Percentiles rank a stretch among this genome's conserved stretches.
These are phyloP conservation scores for Lactarius pseudohatsudake DNA, from an alignment of 768 basidiomycete species.

Conservation along the genomic window DNA sequence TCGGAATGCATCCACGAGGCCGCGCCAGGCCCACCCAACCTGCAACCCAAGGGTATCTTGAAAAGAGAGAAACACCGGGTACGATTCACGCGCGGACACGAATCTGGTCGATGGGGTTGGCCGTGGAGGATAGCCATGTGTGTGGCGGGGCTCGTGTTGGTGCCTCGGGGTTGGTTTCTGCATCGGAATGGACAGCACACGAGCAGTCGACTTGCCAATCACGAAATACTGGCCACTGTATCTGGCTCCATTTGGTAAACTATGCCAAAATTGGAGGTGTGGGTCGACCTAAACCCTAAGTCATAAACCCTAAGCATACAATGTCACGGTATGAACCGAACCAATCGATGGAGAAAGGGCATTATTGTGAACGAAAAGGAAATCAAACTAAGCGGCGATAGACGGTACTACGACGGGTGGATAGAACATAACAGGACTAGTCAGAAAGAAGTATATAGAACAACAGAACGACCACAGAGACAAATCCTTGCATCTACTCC, in stretches of 20 bases:
- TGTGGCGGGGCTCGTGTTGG: not conserved
- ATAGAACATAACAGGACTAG: constrained; percentile 1
- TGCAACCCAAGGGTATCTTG: constrained; percentile 62
- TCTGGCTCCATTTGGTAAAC: not conserved
- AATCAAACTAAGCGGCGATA: not conserved
- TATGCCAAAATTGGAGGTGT: not conserved
- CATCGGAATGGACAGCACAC: constrained; percentile 14
- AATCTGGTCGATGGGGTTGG: constrained; percentile 1
- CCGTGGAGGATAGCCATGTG: constrained; percentile 17
- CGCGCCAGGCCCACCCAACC: constrained; percentile 54
- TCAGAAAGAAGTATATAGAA: constrained; percentile 7
- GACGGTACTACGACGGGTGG: not conserved
- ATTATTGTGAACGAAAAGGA: constrained; percentile 5
- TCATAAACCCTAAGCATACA: constrained; percentile 5
- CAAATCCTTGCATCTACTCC: constrained; percentile 48
- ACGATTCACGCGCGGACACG: constrained; percentile 46
- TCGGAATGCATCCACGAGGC: constrained; percentile 69
- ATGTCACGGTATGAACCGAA: not conserved
- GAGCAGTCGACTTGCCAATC: not conserved
- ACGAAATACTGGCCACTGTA: constrained; percentile 1
- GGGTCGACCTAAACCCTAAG: not conserved
- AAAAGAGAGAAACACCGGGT: constrained; percentile 69
- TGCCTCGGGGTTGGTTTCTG: constrained; percentile 20
- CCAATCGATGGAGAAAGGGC: not conserved
- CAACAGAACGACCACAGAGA: not conserved